Evolutionary conservation across 2,329 filamentous ascomycete genomes (phyloP).

Genomic region (Fusarium pilosicola): DNA sequence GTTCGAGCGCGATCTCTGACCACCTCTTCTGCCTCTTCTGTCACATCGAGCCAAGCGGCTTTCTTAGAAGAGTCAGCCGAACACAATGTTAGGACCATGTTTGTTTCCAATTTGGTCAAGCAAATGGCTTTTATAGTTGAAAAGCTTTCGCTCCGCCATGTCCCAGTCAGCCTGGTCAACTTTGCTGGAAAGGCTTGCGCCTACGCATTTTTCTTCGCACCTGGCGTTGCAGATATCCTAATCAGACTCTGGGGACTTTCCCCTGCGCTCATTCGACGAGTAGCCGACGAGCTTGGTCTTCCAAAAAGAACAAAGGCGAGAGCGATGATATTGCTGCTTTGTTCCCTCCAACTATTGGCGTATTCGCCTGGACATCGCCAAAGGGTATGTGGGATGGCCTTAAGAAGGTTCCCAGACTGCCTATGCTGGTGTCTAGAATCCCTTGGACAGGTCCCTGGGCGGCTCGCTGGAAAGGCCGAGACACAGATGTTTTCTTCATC

Average conservation of each 20-base stretch:
- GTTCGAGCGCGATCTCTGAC: slow-evolving; percentile 59
- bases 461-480: slow-evolving; percentile 84
- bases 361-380: slow-evolving; percentile 66
- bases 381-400: slow-evolving; percentile 64
- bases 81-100: slow-evolving; percentile 90
- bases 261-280: slow-evolving; percentile 74
- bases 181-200: slow-evolving; percentile 92
- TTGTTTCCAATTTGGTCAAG: slow-evolving; percentile 80
- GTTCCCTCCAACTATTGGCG: slow-evolving; percentile 74
- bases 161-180: slow-evolving; percentile 73
- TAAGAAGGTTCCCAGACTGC: slow-evolving; percentile 71
- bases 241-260: slow-evolving; percentile 83
- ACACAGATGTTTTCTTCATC: slow-evolving; percentile 91
- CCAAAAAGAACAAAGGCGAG: slow-evolving; percentile 64
- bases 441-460: slow-evolving; percentile 88
- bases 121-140: slow-evolving; percentile 91
- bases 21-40: slow-evolving; percentile 67
- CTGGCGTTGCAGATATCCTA: slow-evolving; percentile 84
- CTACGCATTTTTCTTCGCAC: slow-evolving; percentile 93
- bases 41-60: slow-evolving; percentile 71
- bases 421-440: slow-evolving; percentile 76
- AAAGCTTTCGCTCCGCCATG: slow-evolving; percentile 83
- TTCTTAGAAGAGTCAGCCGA: slow-evolving; percentile 74
- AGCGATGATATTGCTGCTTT: slow-evolving; percentile 73
- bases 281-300: slow-evolving; percentile 75